Evolutionary conservation across 2,329 filamentous ascomycete genomes (phyloP).

Genomic region (Botrytis fabae): DNA sequence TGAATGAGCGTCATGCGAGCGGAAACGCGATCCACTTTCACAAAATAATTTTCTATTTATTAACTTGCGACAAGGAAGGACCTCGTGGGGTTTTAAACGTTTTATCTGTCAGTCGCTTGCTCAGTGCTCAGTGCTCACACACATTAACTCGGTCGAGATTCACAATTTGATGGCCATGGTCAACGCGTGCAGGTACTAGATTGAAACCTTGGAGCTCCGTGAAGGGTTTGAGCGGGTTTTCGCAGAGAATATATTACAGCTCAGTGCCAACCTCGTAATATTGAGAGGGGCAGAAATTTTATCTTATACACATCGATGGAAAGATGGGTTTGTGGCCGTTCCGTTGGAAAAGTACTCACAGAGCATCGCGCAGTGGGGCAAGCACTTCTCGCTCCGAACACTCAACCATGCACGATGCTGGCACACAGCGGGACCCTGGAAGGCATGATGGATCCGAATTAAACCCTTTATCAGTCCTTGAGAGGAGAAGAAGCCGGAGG

Average conservation of each 20-base stretch:
- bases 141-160: slow-evolving; percentile 12
- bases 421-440: slow-evolving; percentile 34
- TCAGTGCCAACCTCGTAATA: slow-evolving; percentile 19
- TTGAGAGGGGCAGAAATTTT: slow-evolving; percentile 22
- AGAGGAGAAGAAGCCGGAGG: slow-evolving; percentile 42
- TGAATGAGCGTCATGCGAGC: slow-evolving; percentile 23
- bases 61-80: slow-evolving; percentile 24
- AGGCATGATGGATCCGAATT: slow-evolving; percentile 41
- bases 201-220: background rate
- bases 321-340: slow-evolving; percentile 84
- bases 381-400: slow-evolving; percentile 56
- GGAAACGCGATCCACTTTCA: slow-evolving; percentile 18
- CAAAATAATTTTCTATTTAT: slow-evolving; percentile 19
- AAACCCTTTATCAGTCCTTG: slow-evolving; percentile 34
- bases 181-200: slow-evolving; percentile 21
- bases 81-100: slow-evolving; percentile 19
- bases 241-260: background rate
- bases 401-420: slow-evolving; percentile 44
- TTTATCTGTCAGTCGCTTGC: slow-evolving; percentile 1
- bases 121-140: background rate
- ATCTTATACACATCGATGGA: slow-evolving; percentile 33
- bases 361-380: slow-evolving; percentile 55
- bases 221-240: slow-evolving; percentile 3
- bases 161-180: slow-evolving; percentile 16
- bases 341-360: slow-evolving; percentile 69